These are phyloP conservation scores for Lachnellula cervina DNA, from an alignment of 2,329 filamentous ascomycete genomes.

Conservation along the genomic window DNA sequence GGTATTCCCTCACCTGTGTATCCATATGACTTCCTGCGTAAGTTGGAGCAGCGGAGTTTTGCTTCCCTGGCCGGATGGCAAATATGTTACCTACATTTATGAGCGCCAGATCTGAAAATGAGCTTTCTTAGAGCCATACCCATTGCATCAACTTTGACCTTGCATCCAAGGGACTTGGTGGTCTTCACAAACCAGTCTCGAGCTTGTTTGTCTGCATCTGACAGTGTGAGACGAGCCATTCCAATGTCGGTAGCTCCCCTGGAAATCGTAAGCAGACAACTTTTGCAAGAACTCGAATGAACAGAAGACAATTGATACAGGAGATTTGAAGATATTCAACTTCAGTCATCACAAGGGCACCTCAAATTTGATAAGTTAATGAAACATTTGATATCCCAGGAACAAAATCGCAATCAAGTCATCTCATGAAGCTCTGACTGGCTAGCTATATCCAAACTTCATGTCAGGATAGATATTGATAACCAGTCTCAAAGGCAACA, in stretches of 20 bases:
- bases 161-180: slow-evolving; percentile 59
- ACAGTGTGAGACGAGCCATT: slow-evolving; percentile 70
- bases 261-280: slow-evolving; percentile 4
- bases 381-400: too few relatives aligned
- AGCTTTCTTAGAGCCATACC: slow-evolving; percentile 36
- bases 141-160: slow-evolving; percentile 66
- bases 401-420: too few relatives aligned
- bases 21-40: slow-evolving; percentile 68
- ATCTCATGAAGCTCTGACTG: too few relatives aligned
- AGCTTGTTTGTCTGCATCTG: slow-evolving; percentile 64
- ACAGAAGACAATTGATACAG: background rate
- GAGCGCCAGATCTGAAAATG: background rate
- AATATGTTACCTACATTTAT: slow-evolving; percentile 57
- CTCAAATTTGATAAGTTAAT: too few relatives aligned
- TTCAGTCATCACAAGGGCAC: too few relatives aligned
- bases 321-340: background rate
- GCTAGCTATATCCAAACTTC: too few relatives aligned
- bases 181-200: slow-evolving; percentile 72
- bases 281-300: background rate
- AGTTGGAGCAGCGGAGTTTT: slow-evolving; percentile 52
- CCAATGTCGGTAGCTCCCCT: slow-evolving; percentile 60
- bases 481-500: too few relatives aligned
- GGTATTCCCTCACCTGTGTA: slow-evolving; percentile 42
- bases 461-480: too few relatives aligned
- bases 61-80: slow-evolving; percentile 60